A percentile compares a stretch with the other conserved stretches of the same genome.
phyloP scores from a whole-genome alignment of 169 alveolate species.

The Amoebophrya sp. region DNA sequence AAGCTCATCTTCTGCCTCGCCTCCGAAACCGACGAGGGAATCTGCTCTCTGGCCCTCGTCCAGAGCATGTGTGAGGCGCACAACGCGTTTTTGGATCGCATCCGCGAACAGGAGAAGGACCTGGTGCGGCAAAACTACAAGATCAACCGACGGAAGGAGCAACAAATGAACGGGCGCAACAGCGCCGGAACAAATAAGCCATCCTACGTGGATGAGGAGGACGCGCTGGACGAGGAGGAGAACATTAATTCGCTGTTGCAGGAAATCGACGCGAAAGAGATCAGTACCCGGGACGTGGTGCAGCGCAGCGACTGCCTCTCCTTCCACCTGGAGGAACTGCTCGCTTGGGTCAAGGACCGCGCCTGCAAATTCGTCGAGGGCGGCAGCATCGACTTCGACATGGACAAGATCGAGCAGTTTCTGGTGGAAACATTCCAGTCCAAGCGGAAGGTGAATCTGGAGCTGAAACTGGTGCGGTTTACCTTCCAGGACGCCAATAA shows the following conservation, averaged over 20 bases:
- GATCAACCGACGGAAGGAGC: not conserved
- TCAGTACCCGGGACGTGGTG: not conserved
- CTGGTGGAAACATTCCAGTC: not conserved
- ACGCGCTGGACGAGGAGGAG: not conserved
- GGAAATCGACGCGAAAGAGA: not conserved
- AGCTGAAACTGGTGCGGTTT: not conserved
- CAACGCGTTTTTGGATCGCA: not conserved
- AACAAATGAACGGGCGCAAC: no score
- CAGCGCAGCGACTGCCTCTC: not conserved
- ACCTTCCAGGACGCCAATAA: constrained; percentile 17
- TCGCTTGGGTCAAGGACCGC: not conserved
- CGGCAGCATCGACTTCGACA: constrained; percentile 4
- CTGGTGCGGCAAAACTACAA: not conserved
- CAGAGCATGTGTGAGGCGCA: not conserved
- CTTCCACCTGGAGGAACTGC: not conserved
- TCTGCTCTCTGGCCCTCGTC: not conserved
- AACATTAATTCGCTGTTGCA: not conserved
- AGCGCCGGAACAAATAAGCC: no score
- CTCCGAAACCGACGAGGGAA: not conserved
- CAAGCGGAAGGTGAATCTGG: not conserved
- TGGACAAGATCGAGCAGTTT: not conserved
- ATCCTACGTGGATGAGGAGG: not conserved
- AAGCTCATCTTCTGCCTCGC: constrained; percentile 19
- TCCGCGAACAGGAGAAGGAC: not conserved
- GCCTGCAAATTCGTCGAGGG: not conserved